phyloP scores from a whole-genome alignment of 2,329 filamentous ascomycete genomes.

The Pezicula rhizophila region DNA sequence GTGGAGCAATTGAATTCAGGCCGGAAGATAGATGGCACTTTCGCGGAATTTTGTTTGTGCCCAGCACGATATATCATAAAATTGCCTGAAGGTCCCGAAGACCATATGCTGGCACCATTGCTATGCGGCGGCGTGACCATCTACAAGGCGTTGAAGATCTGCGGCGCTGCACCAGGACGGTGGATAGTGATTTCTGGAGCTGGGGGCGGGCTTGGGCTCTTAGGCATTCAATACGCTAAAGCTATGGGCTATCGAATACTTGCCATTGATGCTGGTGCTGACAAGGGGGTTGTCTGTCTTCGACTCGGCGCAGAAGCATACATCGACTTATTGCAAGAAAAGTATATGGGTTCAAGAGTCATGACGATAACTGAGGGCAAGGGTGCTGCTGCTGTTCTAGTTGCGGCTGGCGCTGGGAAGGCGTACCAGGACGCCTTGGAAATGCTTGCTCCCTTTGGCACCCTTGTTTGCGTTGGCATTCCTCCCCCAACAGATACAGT shows the following conservation, averaged over 20 bases:
- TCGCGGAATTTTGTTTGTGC: slow-evolving; percentile 36
- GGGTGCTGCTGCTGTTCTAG: slow-evolving; percentile 53
- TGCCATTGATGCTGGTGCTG: slow-evolving; percentile 22
- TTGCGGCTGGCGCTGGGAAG: slow-evolving; percentile 39
- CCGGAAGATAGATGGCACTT: slow-evolving; percentile 21
- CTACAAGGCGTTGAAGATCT: slow-evolving; percentile 57
- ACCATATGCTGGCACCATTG: slow-evolving; percentile 53
- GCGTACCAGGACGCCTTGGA: slow-evolving; percentile 35
- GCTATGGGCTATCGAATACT: slow-evolving; percentile 14
- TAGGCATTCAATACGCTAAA: slow-evolving; percentile 18
- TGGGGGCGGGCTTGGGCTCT: slow-evolving; percentile 18
- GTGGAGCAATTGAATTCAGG: slow-evolving; percentile 29
- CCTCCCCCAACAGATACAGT: slow-evolving; percentile 20
- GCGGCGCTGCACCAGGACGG: slow-evolving; percentile 27
- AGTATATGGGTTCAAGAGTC: slow-evolving; percentile 20
- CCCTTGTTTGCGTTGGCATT: slow-evolving; percentile 12
- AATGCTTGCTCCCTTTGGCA: slow-evolving; percentile 10
- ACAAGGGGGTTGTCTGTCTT: slow-evolving; percentile 13
- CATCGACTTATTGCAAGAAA: slow-evolving; percentile 20
- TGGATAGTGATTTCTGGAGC: slow-evolving; percentile 21
- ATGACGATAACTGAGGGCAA: slow-evolving; percentile 9
- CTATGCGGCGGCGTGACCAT: slow-evolving; percentile 71
- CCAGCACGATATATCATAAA: slow-evolving; percentile 49
- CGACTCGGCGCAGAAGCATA: slow-evolving; percentile 18
- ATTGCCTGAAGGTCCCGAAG: slow-evolving; percentile 42